Percentiles rank a stretch among this genome's conserved stretches.
Evolutionary conservation across 352 stramenopile species (phyloP).

Genomic region (Pythium guiyangense): DNA sequence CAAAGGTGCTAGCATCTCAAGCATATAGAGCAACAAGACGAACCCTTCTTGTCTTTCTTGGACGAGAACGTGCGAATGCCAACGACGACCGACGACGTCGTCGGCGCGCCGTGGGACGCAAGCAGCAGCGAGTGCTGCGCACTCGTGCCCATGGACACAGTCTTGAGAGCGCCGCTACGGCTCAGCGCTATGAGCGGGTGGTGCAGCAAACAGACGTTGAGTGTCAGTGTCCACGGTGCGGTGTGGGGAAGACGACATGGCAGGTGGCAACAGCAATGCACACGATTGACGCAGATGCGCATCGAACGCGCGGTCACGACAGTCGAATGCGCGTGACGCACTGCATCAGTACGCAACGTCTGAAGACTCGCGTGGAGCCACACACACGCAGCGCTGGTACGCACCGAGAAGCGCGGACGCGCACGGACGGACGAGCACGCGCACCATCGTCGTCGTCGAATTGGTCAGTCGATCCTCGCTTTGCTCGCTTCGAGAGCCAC

Average conservation of each 20-base stretch:
- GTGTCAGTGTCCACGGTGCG: not conserved
- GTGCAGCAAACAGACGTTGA: not conserved
- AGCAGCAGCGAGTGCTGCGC: slow-evolving; percentile 15
- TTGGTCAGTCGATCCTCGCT: slow-evolving; percentile 7
- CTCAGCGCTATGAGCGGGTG: slow-evolving; percentile 10
- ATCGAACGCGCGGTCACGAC: no score
- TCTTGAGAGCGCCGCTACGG: slow-evolving; percentile 15
- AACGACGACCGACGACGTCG: slow-evolving; percentile 2
- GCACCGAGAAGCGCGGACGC: slow-evolving; percentile 16
- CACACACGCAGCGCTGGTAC: slow-evolving; percentile 1
- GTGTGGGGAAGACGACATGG: no score
- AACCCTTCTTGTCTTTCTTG: slow-evolving; percentile 57
- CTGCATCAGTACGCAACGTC: no score
- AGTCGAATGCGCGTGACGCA: no score
- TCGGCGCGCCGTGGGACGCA: not conserved
- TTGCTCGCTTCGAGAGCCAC: slow-evolving; percentile 2
- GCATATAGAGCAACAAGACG: not conserved
- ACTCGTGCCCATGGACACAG: slow-evolving; percentile 18
- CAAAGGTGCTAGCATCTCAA: not conserved
- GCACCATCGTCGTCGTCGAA: slow-evolving; percentile 40
- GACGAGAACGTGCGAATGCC: slow-evolving; percentile 30
- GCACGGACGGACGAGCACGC: slow-evolving; percentile 68
- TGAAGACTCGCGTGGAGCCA: not conserved
- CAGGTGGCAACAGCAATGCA: no score
- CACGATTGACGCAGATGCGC: no score